Evolutionary conservation across 768 basidiomycete genomes (phyloP), one percentile per base, ranked within the genome.

Genomic region (Bullera alba): DNA sequence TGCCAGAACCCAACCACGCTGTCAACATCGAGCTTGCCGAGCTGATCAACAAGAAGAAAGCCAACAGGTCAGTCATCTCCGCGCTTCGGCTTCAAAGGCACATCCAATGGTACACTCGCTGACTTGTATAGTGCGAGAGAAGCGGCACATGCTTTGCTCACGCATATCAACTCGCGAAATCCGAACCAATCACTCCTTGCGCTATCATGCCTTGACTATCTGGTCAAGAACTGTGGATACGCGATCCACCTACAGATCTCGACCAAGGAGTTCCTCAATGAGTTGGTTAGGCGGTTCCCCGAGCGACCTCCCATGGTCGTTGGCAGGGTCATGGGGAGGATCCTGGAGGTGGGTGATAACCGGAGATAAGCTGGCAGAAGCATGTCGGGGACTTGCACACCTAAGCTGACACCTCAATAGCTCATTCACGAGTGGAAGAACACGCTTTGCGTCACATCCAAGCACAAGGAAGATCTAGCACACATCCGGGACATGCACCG

Each of bases 401-500:
- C 21, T 35, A 25, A 23, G 36, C 41, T 56, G 30, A 32, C 38
- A 14, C 28, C 3, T n/a, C 14, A 1, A 8, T 39, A 73, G 60
- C 78, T 93, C 54, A 91, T 99, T 35, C 81, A 93, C 57, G 77
- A 79, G 42, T 99, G 95, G 95, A 95, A 91, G 75, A 88, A 92
- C 67, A 84, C 84, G 2, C 86, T 99, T 38, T 97, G 93, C 66
- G 67, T 76, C 0, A 84, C 86, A 27, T 87, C 85, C 39, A 82
- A 92, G 69, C 92, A 89, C 83, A 89, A 87, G 69, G 95, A 97
- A 51, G 93, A 97, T 73, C 76, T 99, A 41, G 88, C 87, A 7
- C 96, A 97, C 64, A 95, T 99, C 51, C 75, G 93, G 59, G 95
- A 99, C 75, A 99, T 99, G 95, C 88, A 96, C 72, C 77, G 93